Evolutionary conservation across 2,329 filamentous ascomycete genomes (phyloP).

Genomic region (Paracoccidioides brasiliensis): DNA sequence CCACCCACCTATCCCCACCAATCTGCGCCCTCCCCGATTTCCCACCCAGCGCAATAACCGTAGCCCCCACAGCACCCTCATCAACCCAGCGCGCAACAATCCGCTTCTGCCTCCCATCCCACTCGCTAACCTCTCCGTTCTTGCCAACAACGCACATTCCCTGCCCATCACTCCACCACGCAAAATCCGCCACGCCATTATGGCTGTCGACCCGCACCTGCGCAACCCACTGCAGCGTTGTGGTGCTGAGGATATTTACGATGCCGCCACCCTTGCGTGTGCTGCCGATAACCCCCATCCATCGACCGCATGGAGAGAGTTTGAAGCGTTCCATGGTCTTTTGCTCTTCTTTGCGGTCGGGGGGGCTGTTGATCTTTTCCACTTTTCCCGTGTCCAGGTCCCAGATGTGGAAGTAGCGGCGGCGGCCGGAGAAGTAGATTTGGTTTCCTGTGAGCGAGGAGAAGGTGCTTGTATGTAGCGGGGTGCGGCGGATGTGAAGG

Average conservation of each 20-base stretch:
- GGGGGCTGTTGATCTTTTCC: constrained; percentile 66
- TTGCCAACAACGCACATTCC: constrained; percentile 73
- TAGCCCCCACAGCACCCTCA: constrained; percentile 76
- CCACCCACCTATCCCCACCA: constrained; percentile 79
- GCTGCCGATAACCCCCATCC: constrained; percentile 71
- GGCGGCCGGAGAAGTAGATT: constrained; percentile 77
- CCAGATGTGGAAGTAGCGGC: constrained; percentile 91
- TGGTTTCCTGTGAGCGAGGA: constrained; percentile 57
- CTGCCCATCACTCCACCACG: constrained; percentile 77
- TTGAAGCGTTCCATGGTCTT: constrained; percentile 84
- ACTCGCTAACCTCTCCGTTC: constrained; percentile 84
- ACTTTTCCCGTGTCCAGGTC: constrained; percentile 69
- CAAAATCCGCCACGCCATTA: constrained; percentile 78
- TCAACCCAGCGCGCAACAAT: constrained; percentile 79
- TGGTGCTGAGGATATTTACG: constrained; percentile 70
- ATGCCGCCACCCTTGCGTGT: constrained; percentile 74
- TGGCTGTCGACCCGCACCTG: constrained; percentile 69
- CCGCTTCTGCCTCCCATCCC: constrained; percentile 53
- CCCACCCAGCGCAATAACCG: constrained; percentile 62
- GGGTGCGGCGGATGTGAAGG: constrained; percentile 69
- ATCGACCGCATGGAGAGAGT: constrained; percentile 71
- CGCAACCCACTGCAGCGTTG: constrained; percentile 75
- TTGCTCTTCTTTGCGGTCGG: constrained; percentile 61
- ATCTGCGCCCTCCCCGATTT: constrained; percentile 26
- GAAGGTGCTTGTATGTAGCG: constrained; percentile 76